These are phyloP conservation scores for Phoenix roebelenii DNA, from an alignment of 176 grass and related monocot genomes.

Conservation along the genomic window DNA sequence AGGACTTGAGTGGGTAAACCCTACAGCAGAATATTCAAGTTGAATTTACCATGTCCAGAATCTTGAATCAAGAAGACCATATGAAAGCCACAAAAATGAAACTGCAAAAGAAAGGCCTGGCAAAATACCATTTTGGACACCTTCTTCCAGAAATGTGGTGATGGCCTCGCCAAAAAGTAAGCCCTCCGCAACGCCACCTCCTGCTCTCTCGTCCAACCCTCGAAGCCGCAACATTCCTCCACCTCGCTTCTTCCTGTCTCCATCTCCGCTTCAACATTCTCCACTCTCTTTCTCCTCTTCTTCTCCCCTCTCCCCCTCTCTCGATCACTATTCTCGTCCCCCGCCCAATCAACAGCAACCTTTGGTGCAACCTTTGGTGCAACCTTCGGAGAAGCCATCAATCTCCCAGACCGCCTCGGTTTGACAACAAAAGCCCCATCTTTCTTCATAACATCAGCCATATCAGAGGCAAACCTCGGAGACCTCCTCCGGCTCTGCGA, in stretches of 20 bases:
- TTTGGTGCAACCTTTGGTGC: not conserved
- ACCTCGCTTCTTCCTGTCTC: constrained; percentile 21
- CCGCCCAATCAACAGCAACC: not conserved
- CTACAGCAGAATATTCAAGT: too few species aligned
- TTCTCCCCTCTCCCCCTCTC: not conserved
- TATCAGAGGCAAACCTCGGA: constrained; percentile 1
- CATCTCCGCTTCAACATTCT: constrained; percentile 19
- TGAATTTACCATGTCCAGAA: too few species aligned
- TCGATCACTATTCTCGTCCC: not conserved
- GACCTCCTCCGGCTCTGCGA: constrained; percentile 4
- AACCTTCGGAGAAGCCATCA: not conserved
- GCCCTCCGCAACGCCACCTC: constrained; percentile 50
- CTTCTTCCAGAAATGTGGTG: constrained; percentile 95
- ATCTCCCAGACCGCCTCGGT: too few species aligned
- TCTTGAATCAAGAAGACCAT: too few species aligned
- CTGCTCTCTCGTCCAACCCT: constrained; percentile 70
- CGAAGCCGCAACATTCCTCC: constrained; percentile 13
- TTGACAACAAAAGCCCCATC: not conserved
- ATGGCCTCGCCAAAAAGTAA: constrained; percentile 59
- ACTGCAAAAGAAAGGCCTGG: too few species aligned
- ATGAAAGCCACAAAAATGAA: too few species aligned
- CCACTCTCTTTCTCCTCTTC: not conserved
- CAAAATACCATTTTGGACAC: constrained; percentile 83
- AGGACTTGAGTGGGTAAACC: too few species aligned
- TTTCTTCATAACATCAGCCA: not conserved